Evolutionary conservation across 176 grass and related monocot genomes (phyloP), one percentile per base, ranked within the genome.

Genomic region (Tuctoria greenei): DNA sequence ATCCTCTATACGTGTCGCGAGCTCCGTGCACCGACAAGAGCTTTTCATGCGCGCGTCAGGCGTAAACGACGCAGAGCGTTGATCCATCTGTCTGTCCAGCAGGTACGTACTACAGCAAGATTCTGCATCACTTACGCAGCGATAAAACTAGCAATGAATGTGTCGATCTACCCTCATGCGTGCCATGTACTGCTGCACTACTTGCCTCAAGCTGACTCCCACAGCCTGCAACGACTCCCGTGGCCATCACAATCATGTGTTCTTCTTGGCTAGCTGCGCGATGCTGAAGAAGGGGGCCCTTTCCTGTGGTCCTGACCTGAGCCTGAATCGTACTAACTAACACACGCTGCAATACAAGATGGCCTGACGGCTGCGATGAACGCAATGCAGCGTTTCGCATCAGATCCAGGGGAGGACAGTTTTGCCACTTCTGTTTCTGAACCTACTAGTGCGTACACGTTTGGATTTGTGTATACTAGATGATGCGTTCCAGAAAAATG

Each of bases 111-210:
- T n/a, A n/a, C 69, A 35, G 47, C 60, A 7, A 49, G 41, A 80
- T 80, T 42, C 54, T 39, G 54, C 54, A 46, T n/a, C n/a, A n/a
- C 50, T 17, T 25, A 57, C 10, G 39, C 4, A 4, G 40, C 1
- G 27, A 64, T 20, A 51, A 51, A 51, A 51, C 47, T 51, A 51
- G 71, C 9, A 14, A 52, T 67, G 17, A 79, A 81, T 56, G 56
- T 61, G 10, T 6, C 7, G 47, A 66, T 82, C 24, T 57, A 66
- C 55, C 69, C 69, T 44, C 79, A 71, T 71, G n/a, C 46, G 17
- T 51, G 67, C 27, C 45, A 20, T 54, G 67, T 38, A 20, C 4
- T 59, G 15, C 67, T n/a, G 65, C 47, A 20, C 31, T 31, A 31
- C 58, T 58, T 7, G 39, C 47, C 36, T 69, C 11, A 14, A 27